Conservation (phyloP, 2,329 filamentous ascomycete species). For the Colletotrichum spinosum region DNA sequence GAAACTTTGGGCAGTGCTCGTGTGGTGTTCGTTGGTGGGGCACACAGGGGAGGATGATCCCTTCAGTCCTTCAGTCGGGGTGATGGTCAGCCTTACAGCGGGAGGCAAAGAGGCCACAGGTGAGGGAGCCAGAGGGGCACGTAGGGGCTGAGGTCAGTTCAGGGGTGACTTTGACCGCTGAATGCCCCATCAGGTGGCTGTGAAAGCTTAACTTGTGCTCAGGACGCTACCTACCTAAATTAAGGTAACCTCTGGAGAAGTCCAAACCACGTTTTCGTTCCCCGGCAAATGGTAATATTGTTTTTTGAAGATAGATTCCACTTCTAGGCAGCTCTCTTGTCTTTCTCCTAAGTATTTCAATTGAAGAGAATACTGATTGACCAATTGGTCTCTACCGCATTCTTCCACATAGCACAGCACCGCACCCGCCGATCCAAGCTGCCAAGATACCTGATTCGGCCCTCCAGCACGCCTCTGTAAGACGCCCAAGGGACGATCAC, state of each 20-base stretch:
- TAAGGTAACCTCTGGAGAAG: no score
- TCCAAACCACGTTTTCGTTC: no score
- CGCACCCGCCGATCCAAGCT: not conserved
- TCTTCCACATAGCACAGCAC: not conserved
- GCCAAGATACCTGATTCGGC: not conserved
- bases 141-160: not conserved
- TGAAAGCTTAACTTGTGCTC: constrained; percentile 12
- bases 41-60: no score
- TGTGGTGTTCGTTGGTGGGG: no score
- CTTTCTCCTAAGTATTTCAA: not conserved
- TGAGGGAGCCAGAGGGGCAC: not conserved
- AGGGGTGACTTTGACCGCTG: not conserved
- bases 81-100: not conserved
- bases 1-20: no score
- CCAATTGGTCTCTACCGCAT: not conserved
- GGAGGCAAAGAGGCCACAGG: no score
- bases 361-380: not conserved
- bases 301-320: not conserved
- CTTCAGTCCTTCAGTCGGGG: not conserved
- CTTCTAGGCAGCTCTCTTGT: constrained; percentile 13
- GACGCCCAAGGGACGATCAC: constrained; percentile 3
- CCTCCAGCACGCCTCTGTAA: not conserved
- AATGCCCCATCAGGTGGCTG: not conserved
- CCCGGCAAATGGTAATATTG: not conserved
- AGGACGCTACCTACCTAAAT: no score